Conservation (phyloP, 441 rosid species). For the Flueggea neowawraea region DNA sequence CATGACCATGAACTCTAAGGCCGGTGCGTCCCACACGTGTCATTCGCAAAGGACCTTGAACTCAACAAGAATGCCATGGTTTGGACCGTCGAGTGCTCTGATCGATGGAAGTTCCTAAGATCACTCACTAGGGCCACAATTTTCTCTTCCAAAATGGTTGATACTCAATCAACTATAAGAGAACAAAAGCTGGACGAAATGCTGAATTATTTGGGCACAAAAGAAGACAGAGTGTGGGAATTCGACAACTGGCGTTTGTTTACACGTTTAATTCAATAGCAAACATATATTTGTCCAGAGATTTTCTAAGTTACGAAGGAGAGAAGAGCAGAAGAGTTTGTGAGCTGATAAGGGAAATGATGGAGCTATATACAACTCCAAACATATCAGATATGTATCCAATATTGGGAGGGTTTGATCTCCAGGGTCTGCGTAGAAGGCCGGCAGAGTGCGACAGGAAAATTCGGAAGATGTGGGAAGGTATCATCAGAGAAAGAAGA, state of each 20-base stretch:
- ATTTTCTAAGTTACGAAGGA: constrained; percentile 4
- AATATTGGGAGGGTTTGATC: constrained; percentile 14
- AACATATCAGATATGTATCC: constrained; percentile 29
- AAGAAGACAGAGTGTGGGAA: constrained; percentile 12
- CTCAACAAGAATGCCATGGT: constrained; percentile 6
- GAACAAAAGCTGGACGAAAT: constrained; percentile 20
- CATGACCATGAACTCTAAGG: constrained; percentile 24
- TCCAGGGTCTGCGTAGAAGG: constrained; percentile 19
- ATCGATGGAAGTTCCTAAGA: constrained; percentile 21
- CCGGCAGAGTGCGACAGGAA: background rate
- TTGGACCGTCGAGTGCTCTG: constrained; percentile 17
- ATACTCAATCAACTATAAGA: constrained; percentile 13
- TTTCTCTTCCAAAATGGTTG: constrained; percentile 14
- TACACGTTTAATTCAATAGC: constrained; percentile 8
- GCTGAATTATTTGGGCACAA: constrained; percentile 15
- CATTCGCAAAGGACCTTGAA: background rate
- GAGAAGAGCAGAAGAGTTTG: background rate
- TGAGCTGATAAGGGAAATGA: constrained; percentile 13
- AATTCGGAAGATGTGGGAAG: constrained; percentile 17
- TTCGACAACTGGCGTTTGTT: constrained; percentile 16
- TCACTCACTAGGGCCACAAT: constrained; percentile 16
- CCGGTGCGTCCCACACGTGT: constrained; percentile 6
- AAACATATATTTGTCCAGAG: constrained; percentile 14
- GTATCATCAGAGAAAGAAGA: constrained; percentile 17
- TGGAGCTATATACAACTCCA: constrained; percentile 21